These are phyloP conservation scores for Penicillium fimorum DNA, from an alignment of 495 filamentous ascomycete species.

Conservation along the genomic window DNA sequence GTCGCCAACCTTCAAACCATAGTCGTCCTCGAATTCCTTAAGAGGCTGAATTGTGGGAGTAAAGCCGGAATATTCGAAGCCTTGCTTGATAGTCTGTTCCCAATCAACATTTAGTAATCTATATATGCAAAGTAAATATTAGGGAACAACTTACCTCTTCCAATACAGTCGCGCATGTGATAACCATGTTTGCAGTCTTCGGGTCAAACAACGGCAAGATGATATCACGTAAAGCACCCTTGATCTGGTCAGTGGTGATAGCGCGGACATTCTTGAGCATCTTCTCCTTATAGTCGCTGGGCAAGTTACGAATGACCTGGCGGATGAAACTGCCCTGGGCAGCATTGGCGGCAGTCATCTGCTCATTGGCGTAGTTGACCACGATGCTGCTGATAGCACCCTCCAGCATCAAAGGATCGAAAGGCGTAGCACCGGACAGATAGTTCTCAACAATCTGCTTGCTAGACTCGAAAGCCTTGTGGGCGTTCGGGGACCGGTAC, in stretches of 20 bases:
- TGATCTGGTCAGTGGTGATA: conserved; percentile 75
- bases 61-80: conserved; percentile 73
- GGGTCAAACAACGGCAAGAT: conserved; percentile 77
- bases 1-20: conserved; percentile 75
- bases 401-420: conserved; percentile 83
- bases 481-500: conserved; percentile 85
- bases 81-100: conserved; percentile 63
- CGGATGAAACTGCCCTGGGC: conserved; percentile 79
- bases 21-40: conserved; percentile 84
- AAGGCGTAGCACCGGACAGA: conserved; percentile 55
- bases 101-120: conserved; percentile 7
- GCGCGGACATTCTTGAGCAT: conserved; percentile 73
- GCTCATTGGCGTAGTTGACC: conserved; percentile 77
- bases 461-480: conserved; percentile 77
- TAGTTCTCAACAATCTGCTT: conserved; percentile 71
- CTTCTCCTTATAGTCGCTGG: conserved; percentile 72
- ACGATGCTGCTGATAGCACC: conserved; percentile 89
- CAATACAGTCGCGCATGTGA: conserved; percentile 86
- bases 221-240: conserved; percentile 67
- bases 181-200: conserved; percentile 72
- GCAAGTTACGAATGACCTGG: conserved; percentile 72
- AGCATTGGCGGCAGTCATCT: conserved; percentile 76
- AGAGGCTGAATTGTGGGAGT: conserved; percentile 71
- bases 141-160: conserved; percentile 61
- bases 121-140: conserved; percentile 3